Base-by-base conservation (phyloP, 2,329 filamentous ascomycete genomes). In the Macrophomina pseudophaseolina region DNA sequence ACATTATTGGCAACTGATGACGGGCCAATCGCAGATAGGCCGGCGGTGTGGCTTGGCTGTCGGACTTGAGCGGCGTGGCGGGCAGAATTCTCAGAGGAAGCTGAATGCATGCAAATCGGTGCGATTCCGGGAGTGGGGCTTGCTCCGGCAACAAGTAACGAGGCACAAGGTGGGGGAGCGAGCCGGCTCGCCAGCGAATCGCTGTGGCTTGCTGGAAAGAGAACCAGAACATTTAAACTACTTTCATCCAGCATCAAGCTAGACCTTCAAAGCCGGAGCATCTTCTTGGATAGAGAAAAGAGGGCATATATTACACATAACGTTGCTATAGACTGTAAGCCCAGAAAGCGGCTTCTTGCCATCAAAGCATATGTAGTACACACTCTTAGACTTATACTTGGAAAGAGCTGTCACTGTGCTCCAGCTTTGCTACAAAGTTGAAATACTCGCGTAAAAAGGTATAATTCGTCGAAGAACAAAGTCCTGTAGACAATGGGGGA, bases 1-100 rank as follows among this genome's bases (percentile, higher is more conserved):
- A 62, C 32, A 33, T 38, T 28, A 49, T 62, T 49, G 58, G 58
- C 32, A 49, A 18, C 44, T 32, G 44, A 33, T 32, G 23, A 32
- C 58, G 58, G 58, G 58, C 44, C 58, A 62, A 9, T 33, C 44
- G 58, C 58, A 49, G 42, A 62, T 62, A 62, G 42, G 58, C 58
- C 58, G 44, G 58, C 58, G 58, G 58, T 62, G 58, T 49, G 58
- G 32, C 42, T 38, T 48, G 58, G 58, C 58, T 49, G 32, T 62
- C 58, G 58, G 58, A 62, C 28, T 62, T 62, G 42, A 62, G 58
- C 58, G 56, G n/a, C 56, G 56, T 18, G 56, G 40, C 28, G 44
- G 16, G 44, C 44, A 62, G 44, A 62, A 62, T 8, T 8, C 16
- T 62, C 32, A 62, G 44, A 49, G 49, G 58, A 62, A 8, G 32